Percentiles rank a stretch among this genome's conserved stretches.
Conservation (phyloP, 768 basidiomycete species). For the Infundibulicybe gibba region DNA sequence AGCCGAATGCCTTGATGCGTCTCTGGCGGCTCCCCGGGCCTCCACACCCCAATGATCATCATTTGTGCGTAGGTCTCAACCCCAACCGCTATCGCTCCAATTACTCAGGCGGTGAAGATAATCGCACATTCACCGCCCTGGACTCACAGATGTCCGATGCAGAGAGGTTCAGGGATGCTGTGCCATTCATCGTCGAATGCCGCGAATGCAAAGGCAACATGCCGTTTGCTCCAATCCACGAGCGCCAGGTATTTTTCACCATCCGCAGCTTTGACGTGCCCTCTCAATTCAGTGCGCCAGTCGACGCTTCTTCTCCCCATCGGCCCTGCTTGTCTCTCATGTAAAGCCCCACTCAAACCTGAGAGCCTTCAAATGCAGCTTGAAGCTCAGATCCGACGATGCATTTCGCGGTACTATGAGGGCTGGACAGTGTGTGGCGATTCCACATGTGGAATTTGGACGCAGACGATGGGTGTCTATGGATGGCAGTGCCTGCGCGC, state of each 20-base stretch:
- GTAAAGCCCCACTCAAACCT: constrained; percentile 44
- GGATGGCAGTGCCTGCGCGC: constrained; percentile 74
- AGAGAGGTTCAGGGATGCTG: constrained; percentile 79
- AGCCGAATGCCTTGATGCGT: constrained; percentile 91
- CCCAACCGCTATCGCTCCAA: constrained; percentile 46
- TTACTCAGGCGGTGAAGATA: constrained; percentile 43
- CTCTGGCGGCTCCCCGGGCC: neutral
- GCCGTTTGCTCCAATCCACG: constrained; percentile 55
- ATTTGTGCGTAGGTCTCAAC: constrained; percentile 46
- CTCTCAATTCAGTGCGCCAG: constrained; percentile 33
- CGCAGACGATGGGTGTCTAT: constrained; percentile 94
- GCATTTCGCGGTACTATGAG: constrained; percentile 82
- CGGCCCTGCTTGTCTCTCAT: constrained; percentile 73
- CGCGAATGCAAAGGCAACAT: constrained; percentile 62
- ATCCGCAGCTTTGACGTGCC: neutral
- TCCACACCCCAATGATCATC: neutral
- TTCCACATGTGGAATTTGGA: constrained; percentile 73
- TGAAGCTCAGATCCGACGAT: constrained; percentile 78
- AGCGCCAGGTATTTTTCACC: constrained; percentile 45
- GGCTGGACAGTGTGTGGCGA: constrained; percentile 81
- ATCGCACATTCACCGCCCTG: constrained; percentile 69
- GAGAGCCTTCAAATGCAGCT: constrained; percentile 81
- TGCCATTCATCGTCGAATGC: constrained; percentile 74
- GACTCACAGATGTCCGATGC: constrained; percentile 88
- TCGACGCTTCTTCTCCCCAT: constrained; percentile 56